Evolutionary conservation across 768 basidiomycete species (phyloP).

Genomic region (Mycena latifolia): DNA sequence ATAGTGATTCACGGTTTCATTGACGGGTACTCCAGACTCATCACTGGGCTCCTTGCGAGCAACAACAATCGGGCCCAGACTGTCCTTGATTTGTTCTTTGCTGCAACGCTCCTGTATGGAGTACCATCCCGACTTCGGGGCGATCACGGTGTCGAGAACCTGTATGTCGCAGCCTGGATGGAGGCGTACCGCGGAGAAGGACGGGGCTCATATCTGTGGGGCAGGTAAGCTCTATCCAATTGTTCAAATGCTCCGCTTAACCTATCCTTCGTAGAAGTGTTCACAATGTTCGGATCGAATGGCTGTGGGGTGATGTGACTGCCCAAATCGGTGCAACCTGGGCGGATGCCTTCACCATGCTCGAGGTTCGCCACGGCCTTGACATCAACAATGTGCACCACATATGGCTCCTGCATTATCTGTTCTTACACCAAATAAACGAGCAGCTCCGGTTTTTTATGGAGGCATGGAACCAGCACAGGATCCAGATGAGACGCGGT

Average conservation of each 20-base stretch:
- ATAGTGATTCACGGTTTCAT: slow-evolving; percentile 51
- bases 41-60: slow-evolving; percentile 48
- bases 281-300: slow-evolving; percentile 19
- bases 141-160: slow-evolving; percentile 55
- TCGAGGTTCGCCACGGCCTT: not conserved
- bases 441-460: too few relatives aligned
- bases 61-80: slow-evolving; percentile 54
- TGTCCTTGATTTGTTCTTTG: slow-evolving; percentile 48
- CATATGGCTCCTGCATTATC: not conserved
- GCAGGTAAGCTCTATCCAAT: slow-evolving; percentile 37
- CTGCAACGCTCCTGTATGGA: slow-evolving; percentile 43
- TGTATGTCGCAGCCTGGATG: slow-evolving; percentile 49
- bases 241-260: not conserved
- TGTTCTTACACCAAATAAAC: too few relatives aligned
- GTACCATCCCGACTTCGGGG: slow-evolving; percentile 47
- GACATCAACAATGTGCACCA: not conserved
- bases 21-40: slow-evolving; percentile 44
- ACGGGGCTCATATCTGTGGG: slow-evolving; percentile 52
- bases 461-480: too few relatives aligned
- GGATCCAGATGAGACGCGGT: too few relatives aligned
- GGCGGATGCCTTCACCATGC: not conserved
- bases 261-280: not conserved
- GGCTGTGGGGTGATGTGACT: slow-evolving; percentile 15
- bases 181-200: slow-evolving; percentile 31
- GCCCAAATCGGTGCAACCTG: not conserved